phyloP scores from a whole-genome alignment of 2,329 filamentous ascomycete genomes.

The Nemania bipapillata region DNA sequence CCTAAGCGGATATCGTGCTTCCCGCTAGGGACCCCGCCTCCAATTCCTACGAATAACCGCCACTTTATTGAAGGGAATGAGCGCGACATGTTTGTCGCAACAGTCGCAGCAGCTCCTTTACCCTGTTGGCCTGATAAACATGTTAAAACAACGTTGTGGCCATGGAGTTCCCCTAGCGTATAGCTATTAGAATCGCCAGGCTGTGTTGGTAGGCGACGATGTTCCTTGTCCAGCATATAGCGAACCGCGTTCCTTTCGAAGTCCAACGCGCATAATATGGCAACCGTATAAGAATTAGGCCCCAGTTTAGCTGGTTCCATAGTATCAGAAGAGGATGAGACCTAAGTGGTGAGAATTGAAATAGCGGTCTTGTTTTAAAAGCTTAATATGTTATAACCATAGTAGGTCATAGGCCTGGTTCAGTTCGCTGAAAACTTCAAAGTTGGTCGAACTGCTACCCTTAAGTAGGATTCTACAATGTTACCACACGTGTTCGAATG shows the following conservation, averaged over 20 bases:
- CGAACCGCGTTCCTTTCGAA: conserved; percentile 17
- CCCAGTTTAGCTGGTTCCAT: too few species aligned
- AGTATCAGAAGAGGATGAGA: too few species aligned
- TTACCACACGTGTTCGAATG: too few species aligned
- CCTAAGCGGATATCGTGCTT: conserved; percentile 23
- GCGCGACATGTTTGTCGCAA: conserved; percentile 25
- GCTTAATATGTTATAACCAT: too few species aligned
- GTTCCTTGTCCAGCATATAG: conserved; percentile 24
- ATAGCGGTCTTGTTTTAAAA: too few species aligned
- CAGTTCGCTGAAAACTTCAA: too few species aligned
- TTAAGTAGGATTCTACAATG: too few species aligned
- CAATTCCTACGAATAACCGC: conserved; percentile 20
- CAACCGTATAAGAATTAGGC: conserved; percentile 19
- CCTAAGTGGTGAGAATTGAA: too few species aligned
- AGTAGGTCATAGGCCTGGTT: too few species aligned
- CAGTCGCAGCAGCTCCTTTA: conserved; percentile 17
- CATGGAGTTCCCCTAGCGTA: conserved; percentile 9
- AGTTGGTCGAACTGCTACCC: too few species aligned
- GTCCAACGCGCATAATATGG: conserved; percentile 20
- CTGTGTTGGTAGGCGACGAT: not conserved
- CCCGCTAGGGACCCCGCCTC: conserved; percentile 18
- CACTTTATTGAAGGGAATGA: conserved; percentile 36
- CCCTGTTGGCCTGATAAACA: conserved; percentile 17
- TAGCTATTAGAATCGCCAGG: conserved; percentile 18
- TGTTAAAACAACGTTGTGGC: conserved; percentile 11